Evolutionary conservation across 2,329 filamentous ascomycete species (phyloP).

Genomic region (Colletotrichum chrysophilum): DNA sequence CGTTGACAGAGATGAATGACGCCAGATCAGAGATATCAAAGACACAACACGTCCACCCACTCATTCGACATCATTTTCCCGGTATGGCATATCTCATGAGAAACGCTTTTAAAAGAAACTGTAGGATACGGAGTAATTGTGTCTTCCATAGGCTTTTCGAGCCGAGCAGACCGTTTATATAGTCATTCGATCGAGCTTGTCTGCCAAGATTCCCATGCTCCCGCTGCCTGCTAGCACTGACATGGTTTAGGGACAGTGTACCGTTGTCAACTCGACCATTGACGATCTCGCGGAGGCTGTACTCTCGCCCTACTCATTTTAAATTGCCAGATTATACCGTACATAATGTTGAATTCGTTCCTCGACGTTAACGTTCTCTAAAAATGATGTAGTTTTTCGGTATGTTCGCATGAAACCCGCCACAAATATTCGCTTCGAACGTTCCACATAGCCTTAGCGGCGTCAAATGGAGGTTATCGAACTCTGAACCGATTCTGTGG

Average conservation of each 20-base stretch:
- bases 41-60: neutral
- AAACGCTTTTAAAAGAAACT: too few species aligned
- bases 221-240: neutral
- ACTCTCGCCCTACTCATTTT: neutral
- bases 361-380: neutral
- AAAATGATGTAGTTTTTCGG: neutral
- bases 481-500: neutral
- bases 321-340: too few species aligned
- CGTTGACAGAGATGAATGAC: neutral
- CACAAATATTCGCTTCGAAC: neutral
- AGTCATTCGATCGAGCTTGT: neutral
- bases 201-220: neutral
- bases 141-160: neutral
- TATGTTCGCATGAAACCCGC: neutral
- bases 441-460: neutral
- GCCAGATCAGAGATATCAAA: neutral
- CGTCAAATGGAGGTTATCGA: neutral
- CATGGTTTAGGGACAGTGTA: neutral
- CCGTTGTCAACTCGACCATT: neutral
- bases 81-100: neutral
- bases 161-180: neutral
- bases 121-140: accelerated
- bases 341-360: neutral
- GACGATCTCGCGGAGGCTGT: neutral
- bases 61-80: neutral